Percentiles rank a stretch among this genome's conserved stretches.
Evolutionary conservation across 164 flowering plant species (phyloP).

Genomic region (Houttuynia cordata): DNA sequence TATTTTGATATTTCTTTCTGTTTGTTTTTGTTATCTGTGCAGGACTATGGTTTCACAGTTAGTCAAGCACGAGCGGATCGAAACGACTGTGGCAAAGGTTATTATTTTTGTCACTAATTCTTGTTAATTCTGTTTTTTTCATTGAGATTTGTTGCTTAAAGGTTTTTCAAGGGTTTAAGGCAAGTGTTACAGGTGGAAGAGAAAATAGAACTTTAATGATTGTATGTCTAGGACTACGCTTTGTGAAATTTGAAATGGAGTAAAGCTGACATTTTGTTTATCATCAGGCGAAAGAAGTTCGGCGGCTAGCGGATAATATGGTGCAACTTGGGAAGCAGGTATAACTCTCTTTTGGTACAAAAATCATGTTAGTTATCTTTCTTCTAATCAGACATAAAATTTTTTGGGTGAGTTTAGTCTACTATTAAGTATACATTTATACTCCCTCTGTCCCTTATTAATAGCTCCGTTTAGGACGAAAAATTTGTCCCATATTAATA

Average conservation of each 20-base stretch:
- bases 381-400: no score
- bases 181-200: no score
- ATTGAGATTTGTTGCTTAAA: no score
- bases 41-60: constrained; percentile 97
- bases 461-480: no score
- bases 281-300: constrained; percentile 72
- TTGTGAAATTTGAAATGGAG: neutral
- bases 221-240: neutral
- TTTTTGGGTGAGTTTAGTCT: no score
- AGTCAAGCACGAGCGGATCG: constrained; percentile 91
- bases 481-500: no score
- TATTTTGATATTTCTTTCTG: neutral
- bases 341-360: constrained; percentile 3
- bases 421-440: no score
- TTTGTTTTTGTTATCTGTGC: constrained; percentile 3
- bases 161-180: no score
- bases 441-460: no score
- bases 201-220: neutral
- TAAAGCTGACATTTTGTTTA: constrained; percentile 1
- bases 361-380: no score
- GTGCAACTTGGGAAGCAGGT: constrained; percentile 93
- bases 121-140: neutral
- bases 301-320: constrained; percentile 90
- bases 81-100: constrained; percentile 91
- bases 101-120: neutral